Base-by-base conservation (phyloP, 2,329 filamentous ascomycete genomes). In the Trichoderma citrinoviride region DNA sequence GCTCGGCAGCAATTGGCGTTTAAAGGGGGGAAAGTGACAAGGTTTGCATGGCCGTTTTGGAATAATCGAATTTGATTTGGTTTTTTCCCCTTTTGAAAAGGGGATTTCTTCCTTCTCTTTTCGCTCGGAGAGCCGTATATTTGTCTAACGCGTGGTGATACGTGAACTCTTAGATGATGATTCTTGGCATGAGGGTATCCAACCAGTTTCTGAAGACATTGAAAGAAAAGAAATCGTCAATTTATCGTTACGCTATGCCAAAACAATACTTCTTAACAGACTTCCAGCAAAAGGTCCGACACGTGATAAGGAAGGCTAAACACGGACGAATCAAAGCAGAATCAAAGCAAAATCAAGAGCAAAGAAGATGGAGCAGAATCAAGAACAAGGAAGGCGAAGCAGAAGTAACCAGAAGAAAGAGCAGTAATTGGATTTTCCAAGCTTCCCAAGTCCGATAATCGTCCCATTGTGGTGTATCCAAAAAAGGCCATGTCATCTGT, bases 1-100 rank as follows among this genome's bases (percentile, higher is more conserved):
- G 10, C 33, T 37, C 50, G 60, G 44, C 17, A 41, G 61, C 21
- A 55, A 54, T 56, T 56, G 64, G 64, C 64, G 64, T 65, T 61
- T 50, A 23, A 23, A 12, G 43, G 47, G 19, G 15, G 10, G 54
- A 23, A 44, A 49, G 62, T n/a, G 29, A 56, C 14, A 33, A 8
- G 29, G 1, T 33, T 29, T 33, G 29, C 29, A 33, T 33, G 27
- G 8, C 29, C 7, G 27, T 29, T 29, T 29, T 29, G 8, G 27
- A 7, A 7, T 29, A 29, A 29, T 29, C 27, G 8, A 29, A 29
- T 29, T 7, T 29, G 27, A 29, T 7, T 29, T 29, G 5, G 6
- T 29, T 29, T 29, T 7, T 29, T 4, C 27, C 27, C 27, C 27
- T 29, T 5, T 29, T 29, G 27, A 7, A 29, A 29, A 29, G 3